Evolutionary conservation across 2,329 filamentous ascomycete species (phyloP).

Genomic region (Teratosphaeria nubilosa): DNA sequence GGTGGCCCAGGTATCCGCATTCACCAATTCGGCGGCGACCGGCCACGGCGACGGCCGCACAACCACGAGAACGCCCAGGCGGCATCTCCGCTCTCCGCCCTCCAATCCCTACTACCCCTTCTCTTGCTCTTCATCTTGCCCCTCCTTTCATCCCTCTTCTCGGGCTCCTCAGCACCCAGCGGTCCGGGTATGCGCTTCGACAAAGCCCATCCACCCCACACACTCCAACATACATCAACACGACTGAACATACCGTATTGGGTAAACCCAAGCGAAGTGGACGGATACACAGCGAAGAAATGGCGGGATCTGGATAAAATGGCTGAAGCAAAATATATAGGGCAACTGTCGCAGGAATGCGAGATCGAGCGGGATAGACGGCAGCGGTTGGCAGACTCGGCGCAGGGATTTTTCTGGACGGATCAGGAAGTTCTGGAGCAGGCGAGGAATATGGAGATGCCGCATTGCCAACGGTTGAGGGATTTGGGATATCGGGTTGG

Average conservation of each 20-base stretch:
- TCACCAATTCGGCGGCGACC: slow-evolving; percentile 82
- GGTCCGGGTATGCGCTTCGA: slow-evolving; percentile 72
- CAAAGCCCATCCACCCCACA: slow-evolving; percentile 58
- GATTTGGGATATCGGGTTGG: slow-evolving; percentile 33
- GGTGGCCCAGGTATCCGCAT: slow-evolving; percentile 77
- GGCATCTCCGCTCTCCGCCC: slow-evolving; percentile 33
- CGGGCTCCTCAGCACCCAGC: slow-evolving; percentile 45
- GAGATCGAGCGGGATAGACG: slow-evolving; percentile 59
- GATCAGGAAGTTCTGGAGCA: slow-evolving; percentile 69
- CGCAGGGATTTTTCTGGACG: slow-evolving; percentile 77
- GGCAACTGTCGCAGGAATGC: slow-evolving; percentile 59
- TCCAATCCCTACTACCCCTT: slow-evolving; percentile 56
- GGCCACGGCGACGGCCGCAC: slow-evolving; percentile 66
- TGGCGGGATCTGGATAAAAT: slow-evolving; percentile 64
- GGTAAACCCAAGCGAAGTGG: slow-evolving; percentile 68
- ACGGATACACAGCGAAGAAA: slow-evolving; percentile 57
- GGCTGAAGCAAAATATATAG: slow-evolving; percentile 66
- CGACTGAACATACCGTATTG: slow-evolving; percentile 72
- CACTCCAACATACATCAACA: slow-evolving; percentile 59
- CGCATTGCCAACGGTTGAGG: slow-evolving; percentile 48
- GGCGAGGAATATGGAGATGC: slow-evolving; percentile 53
- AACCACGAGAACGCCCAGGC: slow-evolving; percentile 40
- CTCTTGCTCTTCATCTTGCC: slow-evolving; percentile 80
- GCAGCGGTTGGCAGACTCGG: slow-evolving; percentile 61
- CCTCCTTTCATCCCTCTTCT: slow-evolving; percentile 69